A percentile compares a stretch with the other conserved stretches of the same genome.
Conservation (phyloP, 805 yeast genomes). For the Candida gorgasii region DNA sequence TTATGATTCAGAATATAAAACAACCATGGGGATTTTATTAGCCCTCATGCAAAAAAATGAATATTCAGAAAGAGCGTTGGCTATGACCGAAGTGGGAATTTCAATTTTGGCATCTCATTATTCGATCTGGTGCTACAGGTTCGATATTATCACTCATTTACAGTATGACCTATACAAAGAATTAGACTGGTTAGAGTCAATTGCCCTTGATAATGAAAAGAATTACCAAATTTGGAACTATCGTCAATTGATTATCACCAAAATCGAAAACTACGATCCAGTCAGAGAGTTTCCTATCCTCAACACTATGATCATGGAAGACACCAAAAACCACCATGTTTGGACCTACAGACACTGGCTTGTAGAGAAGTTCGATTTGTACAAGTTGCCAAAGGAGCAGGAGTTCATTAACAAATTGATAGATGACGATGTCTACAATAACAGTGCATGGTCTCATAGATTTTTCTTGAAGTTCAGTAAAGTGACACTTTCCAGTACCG, state of each 20-base stretch:
- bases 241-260: constrained; percentile 62
- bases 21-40: constrained; percentile 60
- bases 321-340: constrained; percentile 90
- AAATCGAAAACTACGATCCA: constrained; percentile 24
- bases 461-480: constrained; percentile 49
- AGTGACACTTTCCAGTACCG: constrained; percentile 13
- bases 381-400: constrained; percentile 47
- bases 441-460: constrained; percentile 92
- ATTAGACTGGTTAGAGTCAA: constrained; percentile 74
- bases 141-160: constrained; percentile 47
- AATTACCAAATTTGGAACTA: constrained; percentile 98
- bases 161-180: constrained; percentile 49
- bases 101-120: constrained; percentile 83
- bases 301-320: constrained; percentile 69
- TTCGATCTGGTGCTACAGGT: constrained; percentile 81
- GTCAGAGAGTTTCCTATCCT: constrained; percentile 67
- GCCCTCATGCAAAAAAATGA: constrained; percentile 62
- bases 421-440: constrained; percentile 71
- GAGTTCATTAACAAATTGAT: constrained; percentile 51
- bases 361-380: constrained; percentile 55
- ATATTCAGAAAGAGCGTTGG: constrained; percentile 67
- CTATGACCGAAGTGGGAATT: constrained; percentile 64
- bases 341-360: constrained; percentile 94
- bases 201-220: constrained; percentile 77
- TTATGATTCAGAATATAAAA: constrained; percentile 70